These are phyloP conservation scores for Annulohypoxylon nitens DNA, from an alignment of 495 filamentous ascomycete genomes.

Conservation along the genomic window DNA sequence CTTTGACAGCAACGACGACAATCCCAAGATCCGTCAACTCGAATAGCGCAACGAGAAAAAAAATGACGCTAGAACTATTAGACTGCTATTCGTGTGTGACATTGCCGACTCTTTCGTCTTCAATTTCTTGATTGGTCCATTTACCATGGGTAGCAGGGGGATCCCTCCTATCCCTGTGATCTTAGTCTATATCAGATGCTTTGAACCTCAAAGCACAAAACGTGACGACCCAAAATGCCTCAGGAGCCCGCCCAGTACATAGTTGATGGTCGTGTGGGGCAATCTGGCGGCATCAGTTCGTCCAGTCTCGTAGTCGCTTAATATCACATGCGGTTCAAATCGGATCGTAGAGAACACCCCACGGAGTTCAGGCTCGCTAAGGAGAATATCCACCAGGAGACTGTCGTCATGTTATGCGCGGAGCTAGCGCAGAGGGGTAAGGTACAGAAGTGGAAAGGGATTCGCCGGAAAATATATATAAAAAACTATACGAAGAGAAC, in stretches of 20 bases:
- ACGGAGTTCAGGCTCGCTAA: slow-evolving; percentile 17
- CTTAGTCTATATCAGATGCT: slow-evolving; percentile 37
- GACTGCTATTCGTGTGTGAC: slow-evolving; percentile 26
- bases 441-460: neutral
- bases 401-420: slow-evolving; percentile 22
- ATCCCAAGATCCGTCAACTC: slow-evolving; percentile 12
- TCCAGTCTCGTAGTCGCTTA: slow-evolving; percentile 14
- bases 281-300: slow-evolving; percentile 17
- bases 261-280: slow-evolving; percentile 21
- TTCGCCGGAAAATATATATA: neutral
- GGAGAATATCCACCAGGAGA: slow-evolving; percentile 3
- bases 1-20: slow-evolving; percentile 30
- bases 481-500: neutral
- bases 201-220: slow-evolving; percentile 37
- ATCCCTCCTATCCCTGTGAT: slow-evolving; percentile 28
- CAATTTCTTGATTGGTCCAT: slow-evolving; percentile 27
- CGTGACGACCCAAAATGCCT: slow-evolving; percentile 44
- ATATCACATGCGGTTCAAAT: slow-evolving; percentile 18
- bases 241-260: slow-evolving; percentile 21
- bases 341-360: slow-evolving; percentile 26
- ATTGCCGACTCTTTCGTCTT: slow-evolving; percentile 28
- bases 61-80: slow-evolving; percentile 15
- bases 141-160: slow-evolving; percentile 8
- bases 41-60: slow-evolving; percentile 10
- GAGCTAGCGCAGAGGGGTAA: neutral